Conservation (phyloP, 2,329 filamentous ascomycete genomes). For the Lecanicillium sp. region DNA sequence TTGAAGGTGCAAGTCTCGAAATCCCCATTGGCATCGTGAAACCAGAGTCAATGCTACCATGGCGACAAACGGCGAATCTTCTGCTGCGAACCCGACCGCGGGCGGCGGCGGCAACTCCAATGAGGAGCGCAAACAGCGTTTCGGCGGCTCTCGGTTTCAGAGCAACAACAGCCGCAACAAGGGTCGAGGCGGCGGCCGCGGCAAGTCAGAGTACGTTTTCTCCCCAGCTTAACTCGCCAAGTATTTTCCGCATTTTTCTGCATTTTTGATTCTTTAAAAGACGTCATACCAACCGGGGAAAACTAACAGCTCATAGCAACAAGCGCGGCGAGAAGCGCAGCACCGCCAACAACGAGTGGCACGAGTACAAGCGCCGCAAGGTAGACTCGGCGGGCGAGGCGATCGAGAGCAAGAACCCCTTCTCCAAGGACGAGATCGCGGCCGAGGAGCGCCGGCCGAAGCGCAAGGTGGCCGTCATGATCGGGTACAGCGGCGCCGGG, state of each 20-base stretch:
- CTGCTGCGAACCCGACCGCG: slow-evolving; percentile 6
- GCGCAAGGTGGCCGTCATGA: slow-evolving; percentile 90
- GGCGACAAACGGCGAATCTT: slow-evolving; percentile 12
- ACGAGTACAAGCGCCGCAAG: slow-evolving; percentile 38
- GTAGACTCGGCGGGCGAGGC: slow-evolving; percentile 30
- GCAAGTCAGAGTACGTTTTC: slow-evolving; percentile 3
- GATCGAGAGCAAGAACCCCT: slow-evolving; percentile 36
- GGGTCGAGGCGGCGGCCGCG: neutral
- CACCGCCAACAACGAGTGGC: slow-evolving; percentile 34
- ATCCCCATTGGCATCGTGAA: neutral
- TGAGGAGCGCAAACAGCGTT: slow-evolving; percentile 10
- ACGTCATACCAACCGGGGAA: slow-evolving; percentile 8
- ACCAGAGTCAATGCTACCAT: slow-evolving; percentile 11
- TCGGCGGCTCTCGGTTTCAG: slow-evolving; percentile 5
- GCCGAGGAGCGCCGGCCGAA: slow-evolving; percentile 84
- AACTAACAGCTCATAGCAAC: slow-evolving; percentile 8
- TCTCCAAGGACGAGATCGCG: slow-evolving; percentile 74
- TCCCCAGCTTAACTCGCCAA: no score
- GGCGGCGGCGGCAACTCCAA: slow-evolving; percentile 1
- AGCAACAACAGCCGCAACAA: slow-evolving; percentile 10
- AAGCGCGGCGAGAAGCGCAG: slow-evolving; percentile 30
- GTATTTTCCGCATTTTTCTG: neutral
- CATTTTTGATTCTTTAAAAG: neutral
- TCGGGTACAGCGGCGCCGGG: slow-evolving; percentile 92
- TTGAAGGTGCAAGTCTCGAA: neutral